Evolutionary conservation across 192 early-diverging fungal species (phyloP).

Genomic region (Linnemannia exigua): DNA sequence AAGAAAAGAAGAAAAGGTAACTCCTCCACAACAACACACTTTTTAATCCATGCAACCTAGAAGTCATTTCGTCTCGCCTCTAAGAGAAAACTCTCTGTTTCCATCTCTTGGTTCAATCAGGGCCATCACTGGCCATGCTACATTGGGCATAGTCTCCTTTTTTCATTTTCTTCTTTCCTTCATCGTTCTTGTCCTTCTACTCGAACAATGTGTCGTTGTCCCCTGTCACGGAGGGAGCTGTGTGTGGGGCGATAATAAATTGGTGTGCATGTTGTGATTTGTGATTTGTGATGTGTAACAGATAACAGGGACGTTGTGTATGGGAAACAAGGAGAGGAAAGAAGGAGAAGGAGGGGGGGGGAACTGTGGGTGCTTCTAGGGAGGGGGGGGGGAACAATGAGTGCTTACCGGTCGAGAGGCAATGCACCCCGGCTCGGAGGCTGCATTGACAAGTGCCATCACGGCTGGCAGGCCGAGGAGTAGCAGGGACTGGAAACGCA

Average conservation of each 20-base stretch:
- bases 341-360: neutral
- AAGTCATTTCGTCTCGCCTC: neutral
- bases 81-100: neutral
- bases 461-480: slow-evolving; percentile 18
- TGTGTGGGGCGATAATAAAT: neutral
- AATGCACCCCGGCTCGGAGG: neutral
- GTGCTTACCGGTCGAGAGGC: slow-evolving; percentile 10
- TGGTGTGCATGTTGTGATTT: neutral
- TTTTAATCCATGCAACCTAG: no score
- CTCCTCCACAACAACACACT: neutral
- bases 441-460: slow-evolving; percentile 12
- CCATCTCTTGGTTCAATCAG: neutral
- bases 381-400: neutral
- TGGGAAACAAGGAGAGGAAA: neutral
- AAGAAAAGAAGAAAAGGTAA: neutral
- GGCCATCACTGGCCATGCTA: slow-evolving; percentile 13
- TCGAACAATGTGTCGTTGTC: neutral
- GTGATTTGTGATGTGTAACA: neutral
- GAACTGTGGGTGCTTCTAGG: neutral
- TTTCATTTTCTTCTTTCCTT: neutral
- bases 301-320: neutral
- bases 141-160: slow-evolving; percentile 37
- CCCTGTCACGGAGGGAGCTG: no score
- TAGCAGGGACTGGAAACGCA: slow-evolving; percentile 6
- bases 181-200: neutral